Conservation (phyloP, 2,329 filamentous ascomycete species). For the Monosporascus sp. region DNA sequence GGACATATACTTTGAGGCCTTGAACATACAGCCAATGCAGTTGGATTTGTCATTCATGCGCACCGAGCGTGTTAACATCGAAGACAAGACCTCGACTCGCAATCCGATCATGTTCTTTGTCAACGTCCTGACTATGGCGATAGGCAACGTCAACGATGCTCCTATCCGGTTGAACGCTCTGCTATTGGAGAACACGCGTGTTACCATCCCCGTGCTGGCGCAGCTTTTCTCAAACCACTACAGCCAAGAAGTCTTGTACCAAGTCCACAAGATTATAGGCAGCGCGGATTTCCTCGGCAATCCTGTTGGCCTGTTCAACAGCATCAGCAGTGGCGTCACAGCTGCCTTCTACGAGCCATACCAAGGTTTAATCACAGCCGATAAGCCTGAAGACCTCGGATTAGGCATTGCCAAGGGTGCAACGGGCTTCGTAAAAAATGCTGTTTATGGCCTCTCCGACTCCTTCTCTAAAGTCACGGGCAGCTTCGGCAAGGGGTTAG, state of each 20-base stretch:
- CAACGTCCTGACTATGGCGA: constrained; percentile 98
- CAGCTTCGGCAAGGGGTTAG: constrained; percentile 92
- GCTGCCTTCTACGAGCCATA: constrained; percentile 99
- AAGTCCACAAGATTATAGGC: constrained; percentile 94
- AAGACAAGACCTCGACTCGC: constrained; percentile 83
- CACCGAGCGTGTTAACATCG: constrained; percentile 91
- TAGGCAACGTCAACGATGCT: constrained; percentile 97
- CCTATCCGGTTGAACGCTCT: constrained; percentile 90
- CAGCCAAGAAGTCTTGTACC: constrained; percentile 90
- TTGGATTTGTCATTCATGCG: constrained; percentile 95
- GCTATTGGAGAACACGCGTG: constrained; percentile 89
- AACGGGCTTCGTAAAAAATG: constrained; percentile 97
- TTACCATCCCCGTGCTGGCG: constrained; percentile 77
- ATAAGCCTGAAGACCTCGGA: constrained; percentile 90
- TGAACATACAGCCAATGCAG: constrained; percentile 98
- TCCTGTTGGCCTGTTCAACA: constrained; percentile 96
- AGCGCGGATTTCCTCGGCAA: constrained; percentile 98
- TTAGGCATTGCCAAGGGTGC: constrained; percentile 94
- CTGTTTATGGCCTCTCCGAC: constrained; percentile 94
- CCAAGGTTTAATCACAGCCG: constrained; percentile 93
- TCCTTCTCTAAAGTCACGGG: constrained; percentile 98
- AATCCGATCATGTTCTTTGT: constrained; percentile 99
- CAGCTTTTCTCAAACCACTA: constrained; percentile 92
- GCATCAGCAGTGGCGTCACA: constrained; percentile 91
- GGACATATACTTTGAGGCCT: constrained; percentile 95